These are phyloP conservation scores for Neckera pumila DNA, from an alignment of 225 moss, liverwort and hornwort species.

Conservation along the genomic window DNA sequence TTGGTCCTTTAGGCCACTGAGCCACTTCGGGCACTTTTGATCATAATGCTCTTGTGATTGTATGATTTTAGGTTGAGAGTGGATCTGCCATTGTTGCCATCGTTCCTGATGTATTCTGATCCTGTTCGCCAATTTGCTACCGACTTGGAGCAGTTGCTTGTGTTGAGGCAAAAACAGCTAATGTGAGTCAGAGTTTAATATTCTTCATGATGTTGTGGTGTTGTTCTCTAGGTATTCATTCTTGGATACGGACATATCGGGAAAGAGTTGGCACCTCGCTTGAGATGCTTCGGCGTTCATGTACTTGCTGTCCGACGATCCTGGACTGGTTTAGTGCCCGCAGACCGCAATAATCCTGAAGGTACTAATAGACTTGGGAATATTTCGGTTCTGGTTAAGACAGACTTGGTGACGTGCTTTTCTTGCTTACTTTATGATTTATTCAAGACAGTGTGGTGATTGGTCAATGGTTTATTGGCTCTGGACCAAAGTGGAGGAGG, in stretches of 20 bases:
- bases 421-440: not conserved
- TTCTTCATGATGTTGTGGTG: not conserved
- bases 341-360: not conserved
- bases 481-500: not conserved
- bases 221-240: constrained; percentile 50
- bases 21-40: not conserved
- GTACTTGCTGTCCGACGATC: constrained; percentile 58
- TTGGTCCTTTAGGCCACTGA: not conserved
- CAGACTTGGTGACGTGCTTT: not conserved
- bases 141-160: not conserved
- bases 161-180: not conserved
- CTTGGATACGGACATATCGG: constrained; percentile 72
- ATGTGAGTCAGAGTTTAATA: not conserved
- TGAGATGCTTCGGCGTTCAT: constrained; percentile 60
- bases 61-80: not conserved
- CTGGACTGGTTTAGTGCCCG: constrained; percentile 25
- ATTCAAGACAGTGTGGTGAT: not conserved
- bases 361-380: not conserved
- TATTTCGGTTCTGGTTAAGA: not conserved
- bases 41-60: not conserved
- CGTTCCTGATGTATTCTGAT: not conserved
- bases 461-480: not conserved
- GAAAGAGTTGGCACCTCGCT: constrained; percentile 51
- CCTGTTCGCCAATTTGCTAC: not conserved
- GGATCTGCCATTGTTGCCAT: not conserved